Conservation (phyloP, 768 basidiomycete genomes). For the Daedalea quercina region DNA sequence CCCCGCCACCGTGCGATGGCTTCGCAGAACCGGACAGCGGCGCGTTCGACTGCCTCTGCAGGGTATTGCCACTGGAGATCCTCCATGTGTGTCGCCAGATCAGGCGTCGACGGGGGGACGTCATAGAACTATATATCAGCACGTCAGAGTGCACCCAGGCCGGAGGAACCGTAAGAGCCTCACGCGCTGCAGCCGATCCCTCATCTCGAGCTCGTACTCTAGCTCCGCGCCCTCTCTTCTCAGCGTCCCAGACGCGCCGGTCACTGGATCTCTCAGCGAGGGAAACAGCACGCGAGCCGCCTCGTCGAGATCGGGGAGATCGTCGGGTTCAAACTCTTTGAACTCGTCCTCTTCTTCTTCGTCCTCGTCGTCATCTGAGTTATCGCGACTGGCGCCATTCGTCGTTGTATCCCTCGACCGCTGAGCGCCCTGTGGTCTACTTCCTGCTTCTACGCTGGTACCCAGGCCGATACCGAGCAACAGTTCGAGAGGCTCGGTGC, state of each 20-base stretch:
- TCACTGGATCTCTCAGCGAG: conserved; percentile 22
- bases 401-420: background rate
- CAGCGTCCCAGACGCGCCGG: conserved; percentile 25
- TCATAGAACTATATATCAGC: conserved; percentile 57
- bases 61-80: conserved; percentile 74
- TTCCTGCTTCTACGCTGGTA: conserved; percentile 16
- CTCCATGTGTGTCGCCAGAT: conserved; percentile 76
- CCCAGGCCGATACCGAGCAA: conserved; percentile 69
- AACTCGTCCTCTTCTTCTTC: conserved; percentile 31
- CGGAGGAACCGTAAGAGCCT: conserved; percentile 20
- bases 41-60: conserved; percentile 74
- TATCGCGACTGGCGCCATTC: background rate
- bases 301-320: conserved; percentile 59
- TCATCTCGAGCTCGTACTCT: conserved; percentile 74
- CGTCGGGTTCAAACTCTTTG: conserved; percentile 67
- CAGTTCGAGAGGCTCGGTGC: conserved; percentile 61
- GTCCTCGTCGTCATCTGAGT: background rate
- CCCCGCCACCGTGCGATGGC: conserved; percentile 79
- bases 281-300: conserved; percentile 70
- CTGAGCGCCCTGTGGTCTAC: background rate
- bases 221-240: conserved; percentile 49
- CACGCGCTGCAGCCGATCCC: conserved; percentile 61
- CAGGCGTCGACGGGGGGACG: conserved; percentile 62
- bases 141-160: conserved; percentile 1
- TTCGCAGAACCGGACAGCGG: conserved; percentile 74